Evolutionary conservation across 2,329 filamentous ascomycete genomes (phyloP).

Genomic region (Fusarium sarcochroum): DNA sequence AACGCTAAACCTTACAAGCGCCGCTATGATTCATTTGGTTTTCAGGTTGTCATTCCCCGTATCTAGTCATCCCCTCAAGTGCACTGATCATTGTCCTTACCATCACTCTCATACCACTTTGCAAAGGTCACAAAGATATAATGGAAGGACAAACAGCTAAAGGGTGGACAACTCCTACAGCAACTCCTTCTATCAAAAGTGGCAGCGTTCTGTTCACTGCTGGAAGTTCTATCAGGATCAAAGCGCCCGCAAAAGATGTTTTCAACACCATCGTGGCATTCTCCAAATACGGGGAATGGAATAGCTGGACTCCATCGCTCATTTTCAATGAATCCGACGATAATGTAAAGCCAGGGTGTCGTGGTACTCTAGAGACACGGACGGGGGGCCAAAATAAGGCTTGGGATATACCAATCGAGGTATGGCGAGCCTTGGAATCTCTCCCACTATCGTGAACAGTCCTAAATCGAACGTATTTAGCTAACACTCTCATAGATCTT

Average conservation of each 20-base stretch:
- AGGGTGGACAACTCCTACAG: neutral
- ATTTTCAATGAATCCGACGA: neutral
- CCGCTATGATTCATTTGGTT: too few relatives aligned
- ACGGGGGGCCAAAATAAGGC: neutral
- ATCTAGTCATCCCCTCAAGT: too few relatives aligned
- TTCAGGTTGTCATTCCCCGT: too few relatives aligned
- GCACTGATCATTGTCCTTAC: too few relatives aligned
- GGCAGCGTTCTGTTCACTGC: neutral
- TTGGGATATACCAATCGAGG: neutral
- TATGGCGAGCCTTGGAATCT: neutral
- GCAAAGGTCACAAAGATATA: too few relatives aligned
- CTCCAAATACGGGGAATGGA: neutral
- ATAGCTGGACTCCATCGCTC: neutral
- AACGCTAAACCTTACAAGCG: too few relatives aligned
- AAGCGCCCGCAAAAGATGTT: neutral
- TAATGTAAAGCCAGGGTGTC: neutral
- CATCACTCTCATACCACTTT: too few relatives aligned
- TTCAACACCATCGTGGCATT: neutral
- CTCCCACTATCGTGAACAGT: too few relatives aligned
- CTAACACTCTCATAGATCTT: neutral
- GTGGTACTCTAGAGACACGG: neutral
- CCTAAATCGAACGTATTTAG: too few relatives aligned
- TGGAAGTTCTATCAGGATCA: neutral
- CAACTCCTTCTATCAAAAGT: neutral
- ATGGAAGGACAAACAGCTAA: neutral